Evolutionary conservation across 202 grass and related monocot genomes (phyloP).

Genomic region (Hordeum pubiflorum): DNA sequence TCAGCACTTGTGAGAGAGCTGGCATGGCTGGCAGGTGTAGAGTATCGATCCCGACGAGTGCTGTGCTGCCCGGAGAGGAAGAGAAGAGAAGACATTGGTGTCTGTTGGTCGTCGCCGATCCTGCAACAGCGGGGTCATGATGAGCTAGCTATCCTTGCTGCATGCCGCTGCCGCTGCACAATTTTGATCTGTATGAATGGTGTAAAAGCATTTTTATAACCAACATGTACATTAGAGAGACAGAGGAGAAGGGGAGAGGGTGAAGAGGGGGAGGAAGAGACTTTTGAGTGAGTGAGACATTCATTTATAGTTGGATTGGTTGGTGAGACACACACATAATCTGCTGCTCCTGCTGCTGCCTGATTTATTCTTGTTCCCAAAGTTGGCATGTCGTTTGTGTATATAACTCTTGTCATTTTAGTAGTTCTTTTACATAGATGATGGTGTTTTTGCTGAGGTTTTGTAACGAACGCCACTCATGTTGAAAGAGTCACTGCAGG

Average conservation of each 20-base stretch:
- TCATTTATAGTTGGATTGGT: constrained; percentile 54
- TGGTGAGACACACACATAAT: constrained; percentile 23
- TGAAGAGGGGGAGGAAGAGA: constrained; percentile 21
- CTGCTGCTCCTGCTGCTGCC: constrained; percentile 22
- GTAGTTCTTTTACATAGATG: neutral
- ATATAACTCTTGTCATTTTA: neutral
- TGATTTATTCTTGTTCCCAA: constrained; percentile 31
- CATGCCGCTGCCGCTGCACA: constrained; percentile 32
- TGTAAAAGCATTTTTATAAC: constrained; percentile 59
- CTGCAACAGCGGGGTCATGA: constrained; percentile 12
- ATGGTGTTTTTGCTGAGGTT: neutral
- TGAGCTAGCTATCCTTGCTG: constrained; percentile 13
- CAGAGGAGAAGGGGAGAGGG: neutral
- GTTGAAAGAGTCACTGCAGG: neutral
- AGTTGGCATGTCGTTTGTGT: constrained; percentile 12
- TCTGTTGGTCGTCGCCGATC: neutral
- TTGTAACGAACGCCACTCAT: neutral
- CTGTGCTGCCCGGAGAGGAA: constrained; percentile 22
- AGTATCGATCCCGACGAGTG: neutral
- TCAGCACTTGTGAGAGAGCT: constrained; percentile 16
- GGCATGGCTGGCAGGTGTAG: constrained; percentile 5
- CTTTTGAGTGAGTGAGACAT: constrained; percentile 19
- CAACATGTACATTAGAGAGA: constrained; percentile 56
- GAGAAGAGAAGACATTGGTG: neutral
- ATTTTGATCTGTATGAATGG: constrained; percentile 51